These are phyloP conservation scores for Solanum arcanum DNA, from an alignment of 257 asterid species.

Conservation along the genomic window DNA sequence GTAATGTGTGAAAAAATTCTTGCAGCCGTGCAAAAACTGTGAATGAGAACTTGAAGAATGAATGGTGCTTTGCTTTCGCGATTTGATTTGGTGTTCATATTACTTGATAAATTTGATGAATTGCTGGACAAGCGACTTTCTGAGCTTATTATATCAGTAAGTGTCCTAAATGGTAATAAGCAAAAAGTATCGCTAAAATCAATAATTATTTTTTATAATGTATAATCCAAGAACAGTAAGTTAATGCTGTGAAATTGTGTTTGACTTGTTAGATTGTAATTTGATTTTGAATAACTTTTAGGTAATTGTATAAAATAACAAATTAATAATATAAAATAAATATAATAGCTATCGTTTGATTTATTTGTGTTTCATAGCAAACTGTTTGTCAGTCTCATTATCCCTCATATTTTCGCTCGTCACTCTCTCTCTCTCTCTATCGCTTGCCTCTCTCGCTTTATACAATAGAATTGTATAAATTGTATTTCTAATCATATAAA, in stretches of 20 bases:
- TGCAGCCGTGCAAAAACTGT: slow-evolving; percentile 99
- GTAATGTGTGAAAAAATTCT: background rate
- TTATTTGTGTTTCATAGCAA: no score
- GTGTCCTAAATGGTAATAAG: background rate
- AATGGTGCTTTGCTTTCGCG: slow-evolving; percentile 89
- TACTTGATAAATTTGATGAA: slow-evolving; percentile 95
- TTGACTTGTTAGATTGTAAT: background rate
- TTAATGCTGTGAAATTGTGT: background rate
- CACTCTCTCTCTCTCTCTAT: no score
- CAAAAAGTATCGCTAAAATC: no score
- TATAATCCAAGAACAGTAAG: background rate
- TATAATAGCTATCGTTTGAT: no score
- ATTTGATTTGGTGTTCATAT: slow-evolving; percentile 93
- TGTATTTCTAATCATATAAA: no score
- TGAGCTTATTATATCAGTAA: slow-evolving; percentile 97
- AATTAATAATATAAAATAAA: no score
- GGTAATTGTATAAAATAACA: no score
- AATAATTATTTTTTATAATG: no score
- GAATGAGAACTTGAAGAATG: slow-evolving; percentile 93
- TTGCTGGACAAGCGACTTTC: slow-evolving; percentile 86
- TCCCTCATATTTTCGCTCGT: no score
- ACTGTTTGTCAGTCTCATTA: no score
- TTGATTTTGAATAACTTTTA: background rate
- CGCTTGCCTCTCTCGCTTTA: no score
- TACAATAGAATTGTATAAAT: no score